Conservation (phyloP, 225 moss, liverwort and hornwort species). For the Physcomitrium patens region DNA sequence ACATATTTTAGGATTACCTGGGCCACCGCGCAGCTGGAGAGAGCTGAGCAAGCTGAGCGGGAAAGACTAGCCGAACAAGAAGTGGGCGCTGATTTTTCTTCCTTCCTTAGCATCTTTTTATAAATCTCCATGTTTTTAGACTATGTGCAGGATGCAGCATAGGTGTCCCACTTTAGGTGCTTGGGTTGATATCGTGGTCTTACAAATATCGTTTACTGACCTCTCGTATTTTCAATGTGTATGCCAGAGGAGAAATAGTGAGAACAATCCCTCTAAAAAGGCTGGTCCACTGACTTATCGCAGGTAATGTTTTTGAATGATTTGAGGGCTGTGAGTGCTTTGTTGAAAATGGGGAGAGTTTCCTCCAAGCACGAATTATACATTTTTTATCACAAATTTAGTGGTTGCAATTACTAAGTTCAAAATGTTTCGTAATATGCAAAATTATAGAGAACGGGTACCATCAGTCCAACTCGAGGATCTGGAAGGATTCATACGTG, state of each 20-base stretch:
- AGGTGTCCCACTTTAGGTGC: neutral
- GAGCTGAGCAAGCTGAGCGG: constrained; percentile 40
- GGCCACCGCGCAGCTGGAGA: constrained; percentile 43
- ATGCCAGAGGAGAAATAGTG: constrained; percentile 32
- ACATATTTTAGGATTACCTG: constrained; percentile 52
- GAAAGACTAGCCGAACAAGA: constrained; percentile 34
- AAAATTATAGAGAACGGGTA: constrained; percentile 60
- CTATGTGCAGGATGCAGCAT: neutral
- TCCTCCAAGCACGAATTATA: no score
- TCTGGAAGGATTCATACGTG: constrained; percentile 62
- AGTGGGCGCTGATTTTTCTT: constrained; percentile 26
- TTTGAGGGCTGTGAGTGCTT: neutral
- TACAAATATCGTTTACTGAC: neutral
- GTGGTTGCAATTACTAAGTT: neutral
- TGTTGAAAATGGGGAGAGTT: neutral
- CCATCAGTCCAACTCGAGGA: constrained; percentile 58
- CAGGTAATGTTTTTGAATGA: constrained; percentile 32
- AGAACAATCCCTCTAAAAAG: constrained; percentile 7
- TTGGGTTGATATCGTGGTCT: no score
- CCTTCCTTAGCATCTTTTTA: neutral
- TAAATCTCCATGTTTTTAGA: no score
- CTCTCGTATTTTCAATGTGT: neutral
- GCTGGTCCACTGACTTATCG: constrained; percentile 23
- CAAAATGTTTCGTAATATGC: constrained; percentile 49
- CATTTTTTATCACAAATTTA: no score